Evolutionary conservation across 345 rosid species (phyloP).

Genomic region (Dimocarpus longan): DNA sequence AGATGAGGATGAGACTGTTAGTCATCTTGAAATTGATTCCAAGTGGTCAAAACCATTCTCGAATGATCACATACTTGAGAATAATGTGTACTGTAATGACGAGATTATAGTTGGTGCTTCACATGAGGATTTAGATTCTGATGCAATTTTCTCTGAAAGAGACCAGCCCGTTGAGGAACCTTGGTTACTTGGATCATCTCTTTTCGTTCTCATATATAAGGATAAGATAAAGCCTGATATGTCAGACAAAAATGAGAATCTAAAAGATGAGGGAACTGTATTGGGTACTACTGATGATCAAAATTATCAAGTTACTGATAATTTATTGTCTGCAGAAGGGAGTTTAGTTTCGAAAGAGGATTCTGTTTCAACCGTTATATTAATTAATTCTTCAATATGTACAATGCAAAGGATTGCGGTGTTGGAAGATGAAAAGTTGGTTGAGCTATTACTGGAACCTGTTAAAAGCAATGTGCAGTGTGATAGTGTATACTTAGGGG

Average conservation of each 20-base stretch:
- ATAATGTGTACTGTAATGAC: constrained; percentile 33
- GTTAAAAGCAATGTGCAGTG: constrained; percentile 87
- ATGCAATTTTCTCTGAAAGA: constrained; percentile 44
- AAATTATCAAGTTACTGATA: constrained; percentile 40
- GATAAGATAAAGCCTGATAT: constrained; percentile 32
- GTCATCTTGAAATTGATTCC: constrained; percentile 31
- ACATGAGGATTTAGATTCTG: constrained; percentile 30
- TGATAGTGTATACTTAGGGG: constrained; percentile 91
- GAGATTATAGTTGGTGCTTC: constrained; percentile 31
- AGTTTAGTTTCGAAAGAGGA: constrained; percentile 42
- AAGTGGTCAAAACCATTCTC: constrained; percentile 35
- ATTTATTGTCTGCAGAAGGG: constrained; percentile 50
- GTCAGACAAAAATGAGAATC: constrained; percentile 30
- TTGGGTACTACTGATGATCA: constrained; percentile 35
- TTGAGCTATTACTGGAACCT: constrained; percentile 89
- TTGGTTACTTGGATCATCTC: constrained; percentile 59
- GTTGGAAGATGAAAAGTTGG: constrained; percentile 83
- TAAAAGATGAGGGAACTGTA: constrained; percentile 30
- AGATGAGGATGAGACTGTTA: constrained; percentile 55
- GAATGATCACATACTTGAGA: constrained; percentile 39
- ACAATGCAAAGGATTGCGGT: constrained; percentile 97
- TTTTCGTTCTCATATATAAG: constrained; percentile 26
- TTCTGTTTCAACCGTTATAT: constrained; percentile 58
- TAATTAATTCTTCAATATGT: constrained; percentile 89
- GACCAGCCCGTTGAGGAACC: constrained; percentile 93